Conservation (phyloP, 257 asterid genomes). For the Ligustrum vulgare region DNA sequence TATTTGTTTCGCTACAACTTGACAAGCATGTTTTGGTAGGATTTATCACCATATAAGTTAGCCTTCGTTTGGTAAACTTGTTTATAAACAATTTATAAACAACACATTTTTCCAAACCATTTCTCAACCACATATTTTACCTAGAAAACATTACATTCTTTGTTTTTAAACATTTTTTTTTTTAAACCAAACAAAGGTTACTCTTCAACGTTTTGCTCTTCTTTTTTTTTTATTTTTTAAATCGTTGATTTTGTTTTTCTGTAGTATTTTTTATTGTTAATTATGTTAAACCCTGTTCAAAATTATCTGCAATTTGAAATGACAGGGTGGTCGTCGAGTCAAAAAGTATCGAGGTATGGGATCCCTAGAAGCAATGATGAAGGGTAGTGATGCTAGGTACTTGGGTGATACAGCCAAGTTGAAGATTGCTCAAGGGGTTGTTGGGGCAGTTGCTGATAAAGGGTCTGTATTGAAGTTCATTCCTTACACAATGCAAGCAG, state of each 20-base stretch:
- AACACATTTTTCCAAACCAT: no score
- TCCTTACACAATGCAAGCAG: conserved; percentile 91
- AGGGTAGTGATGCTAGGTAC: conserved; percentile 90
- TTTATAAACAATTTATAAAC: no score
- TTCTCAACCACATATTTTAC: no score
- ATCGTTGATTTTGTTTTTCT: no score
- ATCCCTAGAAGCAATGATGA: conserved; percentile 90
- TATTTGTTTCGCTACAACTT: background rate
- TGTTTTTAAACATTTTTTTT: no score
- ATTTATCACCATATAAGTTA: background rate
- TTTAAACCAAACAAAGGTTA: no score
- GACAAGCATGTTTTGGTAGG: background rate
- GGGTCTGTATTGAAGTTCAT: conserved; percentile 77
- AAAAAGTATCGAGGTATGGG: conserved; percentile 92
- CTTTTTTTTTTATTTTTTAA: no score
- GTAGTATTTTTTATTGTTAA: background rate
- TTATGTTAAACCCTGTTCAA: background rate
- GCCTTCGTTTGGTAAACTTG: background rate
- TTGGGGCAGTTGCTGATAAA: conserved; percentile 85
- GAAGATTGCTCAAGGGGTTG: conserved; percentile 95
- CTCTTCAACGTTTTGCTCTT: background rate
- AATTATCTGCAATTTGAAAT: background rate
- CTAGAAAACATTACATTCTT: no score
- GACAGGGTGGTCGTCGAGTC: conserved; percentile 55
- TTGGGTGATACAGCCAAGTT: conserved; percentile 82